Conservation (phyloP, 1,284 basidiomycete species). For the Naganishia albida region DNA sequence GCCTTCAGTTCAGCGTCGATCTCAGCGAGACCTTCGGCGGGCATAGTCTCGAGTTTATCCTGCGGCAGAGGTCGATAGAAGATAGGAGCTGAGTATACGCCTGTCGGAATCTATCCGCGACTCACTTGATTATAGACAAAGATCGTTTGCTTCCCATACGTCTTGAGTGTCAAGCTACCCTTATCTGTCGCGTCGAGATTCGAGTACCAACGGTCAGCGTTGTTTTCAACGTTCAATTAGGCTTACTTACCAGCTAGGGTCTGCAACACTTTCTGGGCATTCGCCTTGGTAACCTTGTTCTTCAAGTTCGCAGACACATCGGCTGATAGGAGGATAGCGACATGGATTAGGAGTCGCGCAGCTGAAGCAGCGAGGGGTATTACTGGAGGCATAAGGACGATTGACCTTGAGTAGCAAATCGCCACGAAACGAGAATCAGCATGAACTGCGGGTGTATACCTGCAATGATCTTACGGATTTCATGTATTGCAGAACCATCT, state of each 20-base stretch:
- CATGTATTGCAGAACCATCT: slow-evolving; percentile 52
- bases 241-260: slow-evolving; percentile 67
- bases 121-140: slow-evolving; percentile 53
- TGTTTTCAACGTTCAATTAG: background rate
- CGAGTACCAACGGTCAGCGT: no score
- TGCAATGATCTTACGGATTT: slow-evolving; percentile 39
- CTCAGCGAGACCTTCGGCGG: slow-evolving; percentile 38
- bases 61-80: background rate
- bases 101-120: background rate
- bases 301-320: slow-evolving; percentile 85
- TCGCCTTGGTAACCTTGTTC: slow-evolving; percentile 75
- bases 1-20: slow-evolving; percentile 58
- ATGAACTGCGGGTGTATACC: no score
- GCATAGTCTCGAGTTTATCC: slow-evolving; percentile 35
- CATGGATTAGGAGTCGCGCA: no score
- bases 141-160: slow-evolving; percentile 70
- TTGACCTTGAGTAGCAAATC: slow-evolving; percentile 40
- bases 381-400: slow-evolving; percentile 48
- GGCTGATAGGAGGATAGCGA: slow-evolving; percentile 55
- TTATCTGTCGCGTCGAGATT: slow-evolving; percentile 39
- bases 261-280: slow-evolving; percentile 76
- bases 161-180: slow-evolving; percentile 47
- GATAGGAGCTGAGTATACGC: background rate
- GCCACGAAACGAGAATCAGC: no score
- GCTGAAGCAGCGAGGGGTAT: slow-evolving; percentile 26